Percentiles rank a stretch among this genome's conserved stretches.
Evolutionary conservation across 2,329 filamentous ascomycete species (phyloP).

Genomic region (Ceratocystis alfenasii): DNA sequence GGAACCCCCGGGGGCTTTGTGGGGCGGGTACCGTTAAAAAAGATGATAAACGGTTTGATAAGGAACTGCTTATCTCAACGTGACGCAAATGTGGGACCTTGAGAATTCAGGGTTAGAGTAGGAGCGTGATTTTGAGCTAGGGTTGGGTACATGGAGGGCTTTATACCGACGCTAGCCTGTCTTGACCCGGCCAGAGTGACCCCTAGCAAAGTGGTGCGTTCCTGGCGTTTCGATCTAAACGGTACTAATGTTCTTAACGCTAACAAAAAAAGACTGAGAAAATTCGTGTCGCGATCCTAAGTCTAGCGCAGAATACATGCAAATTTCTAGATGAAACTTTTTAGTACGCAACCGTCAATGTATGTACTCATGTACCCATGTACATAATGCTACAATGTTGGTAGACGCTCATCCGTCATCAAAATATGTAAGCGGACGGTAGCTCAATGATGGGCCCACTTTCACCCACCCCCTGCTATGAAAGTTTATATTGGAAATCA

Average conservation of each 20-base stretch:
- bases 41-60: not conserved
- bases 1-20: slow-evolving; percentile 4
- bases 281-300: no score
- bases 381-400: not conserved
- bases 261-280: no score
- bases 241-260: no score
- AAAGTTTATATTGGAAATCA: not conserved
- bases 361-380: no score
- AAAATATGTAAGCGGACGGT: not conserved
- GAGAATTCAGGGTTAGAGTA: no score
- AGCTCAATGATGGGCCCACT: not conserved
- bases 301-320: no score
- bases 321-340: no score
- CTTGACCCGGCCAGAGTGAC: not conserved
- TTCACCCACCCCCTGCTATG: not conserved
- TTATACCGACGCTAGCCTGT: not conserved
- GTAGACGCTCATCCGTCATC: not conserved
- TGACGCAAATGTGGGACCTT: not conserved
- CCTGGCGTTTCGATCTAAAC: no score
- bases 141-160: not conserved
- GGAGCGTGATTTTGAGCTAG: not conserved
- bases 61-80: not conserved
- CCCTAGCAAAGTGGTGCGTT: not conserved
- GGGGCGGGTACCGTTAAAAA: not conserved
- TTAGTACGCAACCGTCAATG: no score